Evolutionary conservation across 2,329 filamentous ascomycete genomes (phyloP), one percentile per base, ranked within the genome.

Genomic region (Akanthomyces muscarius): DNA sequence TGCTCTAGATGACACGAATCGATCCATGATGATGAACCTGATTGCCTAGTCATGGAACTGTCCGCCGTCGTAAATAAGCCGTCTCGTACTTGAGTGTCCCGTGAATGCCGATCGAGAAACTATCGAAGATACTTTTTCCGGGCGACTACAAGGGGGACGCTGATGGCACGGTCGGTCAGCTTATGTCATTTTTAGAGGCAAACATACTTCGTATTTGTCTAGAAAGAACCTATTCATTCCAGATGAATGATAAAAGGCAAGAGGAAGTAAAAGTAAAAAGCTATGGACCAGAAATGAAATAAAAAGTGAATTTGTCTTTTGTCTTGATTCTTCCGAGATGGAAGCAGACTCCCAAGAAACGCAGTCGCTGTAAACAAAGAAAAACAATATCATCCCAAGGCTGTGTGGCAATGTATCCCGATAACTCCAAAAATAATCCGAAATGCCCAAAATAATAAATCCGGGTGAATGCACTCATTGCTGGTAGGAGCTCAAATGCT

Each of bases 331-430:
- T 59, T 50, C 33, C 44, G 23, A 44, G 16, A 23, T 3, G 33
- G 38, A 23, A 56, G 53, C 38, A 52, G 28, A 44, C 14, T 25
- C 23, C 42, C 8, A 8, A 52, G 8, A 42, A 18, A 38, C 11
- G 8, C 21, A 30, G 30, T 61, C 59, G 59, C 42, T 61, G 41
- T 61, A 45, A 18, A 50, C 8, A 44, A 53, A 60, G 23, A 50
- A 11, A 30, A 36, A 21, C 2, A 5, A 36, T 33, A 57, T 23
- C 13, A 41, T 51, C 47, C 57, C 56, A 52, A 53, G 38, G 48
- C 58, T 53, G 48, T 53, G 48, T 53, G 38, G 14, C 30, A 55
- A 54, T 61, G 59, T 55, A 41, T 61, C 50, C 59, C 41, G 36
- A 48, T 42, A 48, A 61, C 59, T 54, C 59, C 59, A 28, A 41